A percentile compares a stretch with the other conserved stretches of the same genome.
phyloP scores from a whole-genome alignment of 208 protist genomes.

The Endotrypanum monterogeii region DNA sequence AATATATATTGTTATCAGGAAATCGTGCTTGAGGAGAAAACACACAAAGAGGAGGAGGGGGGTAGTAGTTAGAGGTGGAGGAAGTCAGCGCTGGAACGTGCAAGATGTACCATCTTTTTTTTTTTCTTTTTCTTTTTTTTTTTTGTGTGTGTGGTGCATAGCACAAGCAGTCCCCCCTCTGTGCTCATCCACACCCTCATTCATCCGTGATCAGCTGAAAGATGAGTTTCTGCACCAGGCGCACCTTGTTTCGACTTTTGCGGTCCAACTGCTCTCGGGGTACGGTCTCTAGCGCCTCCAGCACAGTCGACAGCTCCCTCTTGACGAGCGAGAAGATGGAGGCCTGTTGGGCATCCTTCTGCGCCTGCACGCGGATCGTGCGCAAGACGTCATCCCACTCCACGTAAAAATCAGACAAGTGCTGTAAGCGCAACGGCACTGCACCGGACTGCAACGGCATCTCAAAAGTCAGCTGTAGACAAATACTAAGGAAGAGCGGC shows the following conservation, averaged over 20 bases:
- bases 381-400: slow-evolving; percentile 88
- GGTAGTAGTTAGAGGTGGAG: no score
- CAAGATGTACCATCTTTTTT: not conserved
- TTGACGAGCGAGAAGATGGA: slow-evolving; percentile 57
- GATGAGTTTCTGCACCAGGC: slow-evolving; percentile 73
- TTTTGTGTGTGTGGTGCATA: not conserved
- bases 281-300: slow-evolving; percentile 47
- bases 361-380: slow-evolving; percentile 56
- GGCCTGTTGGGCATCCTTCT: slow-evolving; percentile 38
- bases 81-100: no score
- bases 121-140: no score
- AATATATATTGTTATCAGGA: no score
- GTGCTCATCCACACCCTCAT: not conserved
- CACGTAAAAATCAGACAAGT: slow-evolving; percentile 80
- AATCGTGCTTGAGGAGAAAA: no score
- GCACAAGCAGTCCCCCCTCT: not conserved
- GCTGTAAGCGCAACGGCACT: slow-evolving; percentile 71
- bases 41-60: no score
- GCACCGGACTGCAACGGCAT: slow-evolving; percentile 46
- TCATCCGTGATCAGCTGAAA: slow-evolving; percentile 44
- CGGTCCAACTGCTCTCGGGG: slow-evolving; percentile 64
- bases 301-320: slow-evolving; percentile 61
- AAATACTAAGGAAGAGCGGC: slow-evolving; percentile 81
- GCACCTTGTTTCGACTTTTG: slow-evolving; percentile 70
- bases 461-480: slow-evolving; percentile 83